Conservation (phyloP, 2,329 filamentous ascomycete species). For the Hypoxylon sp. region DNA sequence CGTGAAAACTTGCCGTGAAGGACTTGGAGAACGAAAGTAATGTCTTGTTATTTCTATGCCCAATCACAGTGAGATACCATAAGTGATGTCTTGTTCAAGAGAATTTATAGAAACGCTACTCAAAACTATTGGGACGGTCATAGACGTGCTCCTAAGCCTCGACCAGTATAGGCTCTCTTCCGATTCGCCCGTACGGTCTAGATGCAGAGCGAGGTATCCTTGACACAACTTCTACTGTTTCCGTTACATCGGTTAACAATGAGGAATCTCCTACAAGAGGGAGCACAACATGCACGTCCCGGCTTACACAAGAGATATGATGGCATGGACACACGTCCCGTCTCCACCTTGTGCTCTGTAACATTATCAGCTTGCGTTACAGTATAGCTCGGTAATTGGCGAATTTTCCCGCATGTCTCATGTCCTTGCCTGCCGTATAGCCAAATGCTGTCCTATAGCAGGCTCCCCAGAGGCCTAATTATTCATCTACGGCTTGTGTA, state of each 20-base stretch:
- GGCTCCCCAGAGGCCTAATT: constrained; percentile 38
- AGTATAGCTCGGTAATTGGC: constrained; percentile 51
- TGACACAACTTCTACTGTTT: constrained; percentile 6
- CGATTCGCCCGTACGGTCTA: constrained; percentile 22
- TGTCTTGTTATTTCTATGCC: constrained; percentile 2
- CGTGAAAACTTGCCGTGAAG: constrained; percentile 10
- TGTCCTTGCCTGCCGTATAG: constrained; percentile 45
- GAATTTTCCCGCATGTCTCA: constrained; percentile 53
- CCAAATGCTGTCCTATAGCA: constrained; percentile 32
- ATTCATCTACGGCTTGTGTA: constrained; percentile 36
- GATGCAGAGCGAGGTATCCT: constrained; percentile 14
- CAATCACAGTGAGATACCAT: neutral
- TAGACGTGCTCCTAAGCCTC: constrained; percentile 9
- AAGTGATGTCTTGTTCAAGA: constrained; percentile 21
- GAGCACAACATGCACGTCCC: constrained; percentile 44
- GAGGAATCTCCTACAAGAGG: constrained; percentile 32
- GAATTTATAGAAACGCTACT: constrained; percentile 15
- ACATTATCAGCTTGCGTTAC: constrained; percentile 45
- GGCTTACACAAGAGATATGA: constrained; percentile 49
- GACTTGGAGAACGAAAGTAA: constrained; percentile 4
- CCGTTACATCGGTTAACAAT: constrained; percentile 32
- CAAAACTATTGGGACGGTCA: constrained; percentile 7
- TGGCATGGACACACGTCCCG: constrained; percentile 40
- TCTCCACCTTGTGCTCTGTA: constrained; percentile 47
- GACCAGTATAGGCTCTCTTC: constrained; percentile 15